Conservation (phyloP, 2,329 filamentous ascomycete species). For the Penicillium sp. region DNA sequence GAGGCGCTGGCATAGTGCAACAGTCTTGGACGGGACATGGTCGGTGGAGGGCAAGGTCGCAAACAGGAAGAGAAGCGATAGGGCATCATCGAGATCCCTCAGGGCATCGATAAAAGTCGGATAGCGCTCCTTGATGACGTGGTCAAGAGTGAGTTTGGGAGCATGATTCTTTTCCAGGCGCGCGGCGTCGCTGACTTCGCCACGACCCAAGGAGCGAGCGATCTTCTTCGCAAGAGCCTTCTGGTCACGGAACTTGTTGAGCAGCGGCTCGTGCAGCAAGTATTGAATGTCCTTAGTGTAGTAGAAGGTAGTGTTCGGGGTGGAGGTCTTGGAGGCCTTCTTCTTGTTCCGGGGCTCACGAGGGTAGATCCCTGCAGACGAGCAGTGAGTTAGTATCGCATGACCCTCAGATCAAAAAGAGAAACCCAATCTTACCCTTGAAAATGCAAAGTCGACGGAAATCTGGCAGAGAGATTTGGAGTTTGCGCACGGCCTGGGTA, state of each 20-base stretch:
- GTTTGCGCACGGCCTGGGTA: conserved; percentile 94
- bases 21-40: conserved; percentile 89
- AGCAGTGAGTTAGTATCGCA: conserved; percentile 16
- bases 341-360: conserved; percentile 95
- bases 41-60: conserved; percentile 90
- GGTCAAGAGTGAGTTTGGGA: conserved; percentile 85
- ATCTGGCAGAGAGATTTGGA: conserved; percentile 94
- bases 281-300: conserved; percentile 97
- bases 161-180: conserved; percentile 88
- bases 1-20: conserved; percentile 87
- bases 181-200: conserved; percentile 83
- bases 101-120: conserved; percentile 94
- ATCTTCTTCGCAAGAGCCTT: conserved; percentile 98
- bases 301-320: conserved; percentile 86
- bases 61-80: conserved; percentile 97
- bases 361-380: conserved; percentile 73
- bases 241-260: conserved; percentile 94
- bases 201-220: conserved; percentile 81
- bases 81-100: conserved; percentile 89
- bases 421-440: conserved; percentile 61
- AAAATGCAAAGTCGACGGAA: conserved; percentile 99
- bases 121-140: conserved; percentile 97
- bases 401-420: neutral
- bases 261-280: conserved; percentile 89
- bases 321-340: conserved; percentile 90